Evolutionary conservation across 2,329 filamentous ascomycete genomes (phyloP).

Genomic region (Fusarium burgessii): DNA sequence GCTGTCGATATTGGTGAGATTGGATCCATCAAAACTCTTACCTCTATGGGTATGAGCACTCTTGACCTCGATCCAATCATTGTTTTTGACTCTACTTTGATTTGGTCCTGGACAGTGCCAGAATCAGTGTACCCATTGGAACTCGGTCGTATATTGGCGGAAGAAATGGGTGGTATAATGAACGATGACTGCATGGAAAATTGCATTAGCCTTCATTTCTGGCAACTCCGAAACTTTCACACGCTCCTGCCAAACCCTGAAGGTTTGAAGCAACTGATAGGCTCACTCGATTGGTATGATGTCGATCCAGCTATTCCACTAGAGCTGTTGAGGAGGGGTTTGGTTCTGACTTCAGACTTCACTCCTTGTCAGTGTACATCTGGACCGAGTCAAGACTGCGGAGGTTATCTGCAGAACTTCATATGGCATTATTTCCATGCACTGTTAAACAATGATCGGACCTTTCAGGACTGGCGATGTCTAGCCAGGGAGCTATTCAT

Average conservation of each 20-base stretch:
- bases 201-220: accelerated
- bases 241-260: accelerated
- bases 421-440: background rate
- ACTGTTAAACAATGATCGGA: accelerated
- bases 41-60: accelerated
- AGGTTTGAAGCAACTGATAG: accelerated
- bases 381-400: accelerated
- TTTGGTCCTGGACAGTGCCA: accelerated
- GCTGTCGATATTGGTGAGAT: accelerated
- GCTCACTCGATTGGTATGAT: accelerated
- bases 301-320: background rate
- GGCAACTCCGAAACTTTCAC: accelerated
- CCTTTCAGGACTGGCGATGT: background rate
- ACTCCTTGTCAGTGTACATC: background rate
- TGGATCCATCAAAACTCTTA: accelerated
- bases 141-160: accelerated
- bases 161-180: background rate
- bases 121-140: accelerated
- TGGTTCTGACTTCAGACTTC: accelerated
- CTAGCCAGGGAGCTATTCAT: accelerated
- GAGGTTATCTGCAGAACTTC: accelerated
- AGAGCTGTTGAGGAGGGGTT: accelerated
- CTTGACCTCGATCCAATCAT: accelerated
- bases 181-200: accelerated
- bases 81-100: accelerated